Evolutionary conservation across 2,329 filamentous ascomycete species (phyloP), one percentile per base, ranked within the genome.

Genomic region (Verruconis gallopava): DNA sequence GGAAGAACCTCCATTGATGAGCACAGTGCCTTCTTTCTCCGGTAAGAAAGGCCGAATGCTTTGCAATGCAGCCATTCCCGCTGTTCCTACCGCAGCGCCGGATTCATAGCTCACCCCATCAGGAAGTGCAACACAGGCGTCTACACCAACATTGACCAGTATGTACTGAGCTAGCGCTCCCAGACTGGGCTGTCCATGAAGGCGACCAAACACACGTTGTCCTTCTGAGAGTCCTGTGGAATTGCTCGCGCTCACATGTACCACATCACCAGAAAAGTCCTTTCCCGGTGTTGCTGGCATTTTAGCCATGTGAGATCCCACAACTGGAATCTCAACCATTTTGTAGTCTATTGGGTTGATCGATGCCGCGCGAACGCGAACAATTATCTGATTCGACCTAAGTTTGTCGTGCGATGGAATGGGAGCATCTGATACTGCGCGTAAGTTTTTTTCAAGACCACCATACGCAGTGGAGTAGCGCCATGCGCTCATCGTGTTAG

Each of bases 321-420:
- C 20, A 6, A 37, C 11, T 11, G 40, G 40, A 18, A 66, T 63
- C 44, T 80, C 75, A 6, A 72, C 63, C 2, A 73, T 48, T 55
- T 81, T 81, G 65, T 76, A 72, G 63, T 82, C 79, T 20, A 71
- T 71, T 0, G 76, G 76, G 53, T 81, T 81, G 48, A 80, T 53
- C 18, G 69, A 60, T 19, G 66, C 63, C 44, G 66, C 61, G 44
- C 70, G 57, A 5, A 81, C 70, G 47, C 70, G 59, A 38, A 81
- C 60, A 13, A 80, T 64, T 35, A 78, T 53, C 46, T 74, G 63
- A 30, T 65, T 52, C 35, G 56, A 58, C n/a, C 50, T 50, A 45
- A 48, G 59, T 34, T 55, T 56, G 13, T 51, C 47, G 4, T 63
- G 54, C 22, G 59, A 52, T 1, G 71, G 67, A 9, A 65, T 51